These are phyloP conservation scores for Wickerhamiella lipophila DNA, from an alignment of 805 yeast genomes.

Conservation along the genomic window DNA sequence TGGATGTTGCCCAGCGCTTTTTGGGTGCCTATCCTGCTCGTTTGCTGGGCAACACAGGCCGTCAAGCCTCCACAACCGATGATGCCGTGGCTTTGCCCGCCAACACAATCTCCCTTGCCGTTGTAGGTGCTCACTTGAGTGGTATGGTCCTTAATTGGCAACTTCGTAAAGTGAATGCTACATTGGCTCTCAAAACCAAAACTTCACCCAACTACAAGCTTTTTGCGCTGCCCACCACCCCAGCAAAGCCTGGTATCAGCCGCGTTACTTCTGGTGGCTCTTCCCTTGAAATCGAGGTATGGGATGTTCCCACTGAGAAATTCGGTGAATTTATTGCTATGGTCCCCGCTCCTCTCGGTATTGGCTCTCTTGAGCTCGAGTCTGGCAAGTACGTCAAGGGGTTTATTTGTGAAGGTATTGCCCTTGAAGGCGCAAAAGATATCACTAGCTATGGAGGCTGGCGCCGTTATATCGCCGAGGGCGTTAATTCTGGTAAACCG, in stretches of 20 bases:
- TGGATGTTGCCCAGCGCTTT: constrained; percentile 68
- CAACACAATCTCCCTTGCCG: constrained; percentile 58
- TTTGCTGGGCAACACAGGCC: constrained; percentile 42
- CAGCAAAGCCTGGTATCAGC: constrained; percentile 88
- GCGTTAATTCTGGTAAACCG: constrained; percentile 39
- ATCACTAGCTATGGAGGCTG: constrained; percentile 86
- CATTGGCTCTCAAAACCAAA: constrained; percentile 48
- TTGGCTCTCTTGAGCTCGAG: constrained; percentile 78
- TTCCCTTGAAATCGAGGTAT: constrained; percentile 63
- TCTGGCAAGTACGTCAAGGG: constrained; percentile 81
- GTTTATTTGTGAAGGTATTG: constrained; percentile 80
- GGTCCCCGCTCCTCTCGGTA: constrained; percentile 93
- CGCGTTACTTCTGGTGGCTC: constrained; percentile 37
- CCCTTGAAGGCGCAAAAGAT: constrained; percentile 56
- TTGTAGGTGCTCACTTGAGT: constrained; percentile 88
- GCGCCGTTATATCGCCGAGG: constrained; percentile 41
- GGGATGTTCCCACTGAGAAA: constrained; percentile 61
- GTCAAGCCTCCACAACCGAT: constrained; percentile 33
- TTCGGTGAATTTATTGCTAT: constrained; percentile 75
- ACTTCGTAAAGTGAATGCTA: constrained; percentile 68
- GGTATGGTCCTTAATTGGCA: constrained; percentile 94
- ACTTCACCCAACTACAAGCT: constrained; percentile 63
- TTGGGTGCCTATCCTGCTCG: constrained; percentile 40
- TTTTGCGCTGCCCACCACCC: constrained; percentile 59
- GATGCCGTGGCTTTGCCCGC: constrained; percentile 19